Evolutionary conservation across 2,329 filamentous ascomycete genomes (phyloP).

Genomic region (Fonsecaea monophora): DNA sequence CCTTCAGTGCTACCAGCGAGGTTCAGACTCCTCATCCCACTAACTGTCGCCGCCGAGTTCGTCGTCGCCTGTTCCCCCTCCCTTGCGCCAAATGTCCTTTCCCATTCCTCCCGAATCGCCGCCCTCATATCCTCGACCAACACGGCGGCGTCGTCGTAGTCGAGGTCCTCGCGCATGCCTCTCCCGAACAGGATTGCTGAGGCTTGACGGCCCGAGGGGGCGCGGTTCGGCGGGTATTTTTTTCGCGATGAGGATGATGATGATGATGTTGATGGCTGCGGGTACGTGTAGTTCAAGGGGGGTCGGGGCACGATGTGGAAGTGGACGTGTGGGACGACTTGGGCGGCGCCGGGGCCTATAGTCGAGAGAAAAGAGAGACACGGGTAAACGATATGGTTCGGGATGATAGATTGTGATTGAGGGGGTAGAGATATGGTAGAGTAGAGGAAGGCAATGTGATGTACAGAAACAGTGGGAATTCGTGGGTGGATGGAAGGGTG

Average conservation of each 20-base stretch:
- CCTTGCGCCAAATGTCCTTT: conserved; percentile 43
- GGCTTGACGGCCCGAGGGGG: conserved; percentile 28
- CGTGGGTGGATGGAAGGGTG: neutral
- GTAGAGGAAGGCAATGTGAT: neutral
- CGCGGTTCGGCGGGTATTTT: conserved; percentile 31
- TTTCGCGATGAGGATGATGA: conserved; percentile 39
- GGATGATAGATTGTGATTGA: too few relatives aligned
- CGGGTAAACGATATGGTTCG: neutral
- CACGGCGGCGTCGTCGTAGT: conserved; percentile 53
- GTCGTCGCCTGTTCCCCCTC: neutral
- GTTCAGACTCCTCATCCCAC: neutral
- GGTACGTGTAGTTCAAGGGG: conserved; percentile 42
- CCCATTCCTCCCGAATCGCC: conserved; percentile 44
- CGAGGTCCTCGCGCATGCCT: conserved; percentile 55
- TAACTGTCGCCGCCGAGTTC: neutral
- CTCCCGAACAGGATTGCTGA: conserved; percentile 56
- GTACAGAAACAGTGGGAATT: conserved; percentile 4
- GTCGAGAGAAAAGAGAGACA: neutral
- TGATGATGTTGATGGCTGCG: conserved; percentile 29
- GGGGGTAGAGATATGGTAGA: neutral
- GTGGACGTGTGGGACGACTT: conserved; percentile 92
- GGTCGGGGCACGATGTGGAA: conserved; percentile 93
- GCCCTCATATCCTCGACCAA: conserved; percentile 48
- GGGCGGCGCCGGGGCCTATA: conserved; percentile 74
- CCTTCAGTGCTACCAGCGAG: neutral